Evolutionary conservation across 2,329 filamentous ascomycete species (phyloP).

Genomic region (Cladosporium sp.): DNA sequence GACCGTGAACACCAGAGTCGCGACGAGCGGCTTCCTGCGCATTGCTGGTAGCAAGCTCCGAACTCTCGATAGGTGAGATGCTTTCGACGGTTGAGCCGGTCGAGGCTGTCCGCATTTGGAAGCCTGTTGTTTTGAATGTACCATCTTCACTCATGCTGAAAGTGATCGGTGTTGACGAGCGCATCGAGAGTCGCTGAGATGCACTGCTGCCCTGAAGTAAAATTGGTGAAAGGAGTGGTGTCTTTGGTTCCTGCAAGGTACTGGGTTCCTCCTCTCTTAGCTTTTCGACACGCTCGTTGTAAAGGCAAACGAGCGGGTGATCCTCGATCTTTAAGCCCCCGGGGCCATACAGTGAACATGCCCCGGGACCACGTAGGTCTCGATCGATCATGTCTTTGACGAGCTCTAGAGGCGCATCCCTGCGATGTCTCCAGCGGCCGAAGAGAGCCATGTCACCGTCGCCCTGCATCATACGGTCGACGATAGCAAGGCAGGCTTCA

Average conservation of each 20-base stretch:
- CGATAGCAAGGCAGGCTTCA: background rate
- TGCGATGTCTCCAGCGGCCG: slow-evolving; percentile 17
- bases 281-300: background rate
- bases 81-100: slow-evolving; percentile 2
- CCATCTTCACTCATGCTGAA: background rate
- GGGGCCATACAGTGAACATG: slow-evolving; percentile 2
- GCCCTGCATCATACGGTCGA: background rate
- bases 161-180: background rate
- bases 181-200: background rate
- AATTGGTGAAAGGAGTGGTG: background rate
- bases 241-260: background rate
- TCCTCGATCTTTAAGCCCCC: background rate
- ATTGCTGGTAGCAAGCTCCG: background rate
- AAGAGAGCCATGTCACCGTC: background rate
- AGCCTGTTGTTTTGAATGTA: slow-evolving; percentile 1
- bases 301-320: slow-evolving; percentile 7
- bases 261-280: background rate
- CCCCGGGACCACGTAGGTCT: slow-evolving; percentile 2
- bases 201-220: background rate
- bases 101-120: background rate
- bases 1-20: background rate
- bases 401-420: background rate
- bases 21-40: background rate
- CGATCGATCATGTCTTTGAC: slow-evolving; percentile 2
- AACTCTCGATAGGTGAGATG: background rate